Evolutionary conservation across 164 flowering plant species (phyloP), one percentile per base, ranked within the genome.

Genomic region (Aristolochia fimbriata): DNA sequence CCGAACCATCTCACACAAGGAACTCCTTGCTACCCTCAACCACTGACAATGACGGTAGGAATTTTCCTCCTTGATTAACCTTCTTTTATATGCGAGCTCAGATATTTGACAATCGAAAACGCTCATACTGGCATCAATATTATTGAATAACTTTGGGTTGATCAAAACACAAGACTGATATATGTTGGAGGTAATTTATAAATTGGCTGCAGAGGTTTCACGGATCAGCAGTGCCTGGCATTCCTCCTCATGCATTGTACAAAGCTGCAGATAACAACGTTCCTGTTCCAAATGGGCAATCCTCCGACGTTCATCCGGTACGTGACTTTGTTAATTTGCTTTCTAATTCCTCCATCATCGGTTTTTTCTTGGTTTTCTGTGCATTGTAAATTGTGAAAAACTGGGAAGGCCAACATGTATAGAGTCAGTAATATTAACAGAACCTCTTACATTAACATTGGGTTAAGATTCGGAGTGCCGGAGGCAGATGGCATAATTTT

Each of bases 11-110:
- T 76, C 33, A 78, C 78, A 15, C 84, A 76, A 58, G 84, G 80
- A 54, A 72, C 85, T 15, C 86, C 82, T 53, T 84, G 81, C 78
- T 83, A 80, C 57, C 81, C 85, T 58, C 80, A 70, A 21, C 77
- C 77, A 41, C 64, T 78, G 59, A 61, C 78, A 61, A 33, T 80
- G 57, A 54, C 75, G 77, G 83, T 80, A 73, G n/a, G n/a, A n/a
- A n/a, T n/a, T n/a, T n/a, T n/a, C n/a, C n/a, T n/a, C n/a, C n/a
- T n/a, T n/a, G n/a, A 55, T 49, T 21, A 17, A 24, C 64, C 25
- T 15, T 53, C 59, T 58, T 15, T 16, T 43, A 46, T 41, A 8
- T 66, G 54, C 33, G 41, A 23, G 2, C 31, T 55, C 11, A 2
- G 22, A 6, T 13, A 17, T 49, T 49, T 49, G 43, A 10, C 1